Base-by-base conservation (phyloP, 805 yeast species). In the Lachancea quebecensis region DNA sequence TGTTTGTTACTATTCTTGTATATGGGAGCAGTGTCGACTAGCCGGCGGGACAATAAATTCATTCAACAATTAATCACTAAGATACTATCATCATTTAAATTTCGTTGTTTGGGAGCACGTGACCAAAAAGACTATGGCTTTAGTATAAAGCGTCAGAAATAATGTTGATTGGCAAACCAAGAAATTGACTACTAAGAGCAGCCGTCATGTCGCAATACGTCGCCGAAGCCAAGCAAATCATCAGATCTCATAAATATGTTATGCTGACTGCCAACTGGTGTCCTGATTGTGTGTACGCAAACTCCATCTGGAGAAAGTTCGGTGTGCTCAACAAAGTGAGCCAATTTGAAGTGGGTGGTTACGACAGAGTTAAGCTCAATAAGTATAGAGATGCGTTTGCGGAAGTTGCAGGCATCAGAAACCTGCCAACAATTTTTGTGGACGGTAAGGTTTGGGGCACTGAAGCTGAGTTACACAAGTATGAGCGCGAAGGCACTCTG, bases 231-330 rank as follows among this genome's bases (percentile, higher is more conserved):
- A 63, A 70, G 42, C 64, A 72, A 25, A 63, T 79, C 44, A 70
- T 82, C 45, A 42, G 58, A 9, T 53, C 66, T 3, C 65, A 81
- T 62, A 68, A 68, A 40, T 77, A 63, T 52, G 69, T 84, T 48
- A 75, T 81, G 73, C 58, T 83, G 10, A 77, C 85, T 35, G 84
- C 83, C 53, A 72, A 82, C 15, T 83, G 89, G 89, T 84, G 93
- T 62, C 85, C 87, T 2, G 90, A 84, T 55, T 83, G 90, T 54
- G 78, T 75, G 41, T 84, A 81, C 58, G 77, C 84, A 3, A 71
- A 75, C 48, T 64, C 66, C 25, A 62, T 82, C 17, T 81, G 79
- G 73, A 69, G 73, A 41, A 72, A 75, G 43, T 76, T 71, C 54
- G 70, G 72, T 8, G 79, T 81, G 8, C 54, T 55, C 10, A 69